A percentile compares a stretch with the other conserved stretches of the same genome.
phyloP scores from a whole-genome alignment of 768 basidiomycete species.

The Pluteus cervinus region DNA sequence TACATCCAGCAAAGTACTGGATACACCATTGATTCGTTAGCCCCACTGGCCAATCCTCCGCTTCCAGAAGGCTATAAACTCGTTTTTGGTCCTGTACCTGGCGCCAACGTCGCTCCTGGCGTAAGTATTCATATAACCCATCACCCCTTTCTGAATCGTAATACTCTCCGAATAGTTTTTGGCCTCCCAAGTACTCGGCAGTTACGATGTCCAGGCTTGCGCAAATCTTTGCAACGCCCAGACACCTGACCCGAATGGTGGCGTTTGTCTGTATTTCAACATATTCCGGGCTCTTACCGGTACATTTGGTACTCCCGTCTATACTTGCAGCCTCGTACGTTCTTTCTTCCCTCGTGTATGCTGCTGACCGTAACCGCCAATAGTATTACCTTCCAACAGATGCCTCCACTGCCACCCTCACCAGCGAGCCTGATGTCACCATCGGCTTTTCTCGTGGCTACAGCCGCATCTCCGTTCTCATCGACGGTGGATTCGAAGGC shows the following conservation, averaged over 20 bases:
- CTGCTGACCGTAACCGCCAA: not conserved
- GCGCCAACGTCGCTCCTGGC: constrained; percentile 40
- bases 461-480: constrained; percentile 27
- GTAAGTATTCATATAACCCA: constrained; percentile 27
- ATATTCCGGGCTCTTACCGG: constrained; percentile 46
- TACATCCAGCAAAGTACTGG: constrained; percentile 41
- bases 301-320: constrained; percentile 39
- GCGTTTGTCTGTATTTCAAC: constrained; percentile 46
- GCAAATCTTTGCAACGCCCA: constrained; percentile 38
- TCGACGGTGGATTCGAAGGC: constrained; percentile 39
- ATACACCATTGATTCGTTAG: constrained; percentile 29
- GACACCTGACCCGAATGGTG: constrained; percentile 33
- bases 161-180: constrained; percentile 32
- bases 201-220: constrained; percentile 41
- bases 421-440: constrained; percentile 36
- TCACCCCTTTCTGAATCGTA: no score
- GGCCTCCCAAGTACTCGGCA: constrained; percentile 43
- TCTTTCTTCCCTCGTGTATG: not conserved
- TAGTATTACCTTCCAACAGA: constrained; percentile 41
- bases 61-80: constrained; percentile 38
- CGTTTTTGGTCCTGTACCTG: constrained; percentile 37
- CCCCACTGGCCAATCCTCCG: constrained; percentile 28
- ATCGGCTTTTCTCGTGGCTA: constrained; percentile 45
- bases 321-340: constrained; percentile 44
- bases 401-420: constrained; percentile 37